Evolutionary conservation across 2,329 filamentous ascomycete genomes (phyloP).

Genomic region (Talaromyces amestolkiae): DNA sequence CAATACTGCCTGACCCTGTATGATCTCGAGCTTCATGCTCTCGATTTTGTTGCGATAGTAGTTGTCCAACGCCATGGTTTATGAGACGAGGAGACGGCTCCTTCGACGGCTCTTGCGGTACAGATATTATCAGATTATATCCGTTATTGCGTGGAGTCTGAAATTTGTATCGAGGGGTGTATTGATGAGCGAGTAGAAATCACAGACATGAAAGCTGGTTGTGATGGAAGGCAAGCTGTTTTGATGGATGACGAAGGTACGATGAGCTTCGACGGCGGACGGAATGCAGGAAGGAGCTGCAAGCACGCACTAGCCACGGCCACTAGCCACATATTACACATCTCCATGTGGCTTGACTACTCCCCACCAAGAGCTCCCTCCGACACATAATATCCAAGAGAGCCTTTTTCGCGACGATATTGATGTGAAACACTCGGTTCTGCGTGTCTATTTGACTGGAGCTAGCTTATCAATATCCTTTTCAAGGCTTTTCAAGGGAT

Average conservation of each 20-base stretch:
- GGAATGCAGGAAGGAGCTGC: neutral
- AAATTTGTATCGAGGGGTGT: neutral
- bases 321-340: neutral
- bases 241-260: slow-evolving; percentile 4
- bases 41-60: slow-evolving; percentile 99
- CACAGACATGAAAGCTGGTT: neutral
- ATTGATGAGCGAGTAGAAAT: neutral
- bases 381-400: neutral
- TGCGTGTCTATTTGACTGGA: neutral
- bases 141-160: neutral
- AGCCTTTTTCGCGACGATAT: neutral
- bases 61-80: slow-evolving; percentile 92
- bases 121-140: neutral
- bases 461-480: neutral
- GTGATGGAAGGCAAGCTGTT: neutral
- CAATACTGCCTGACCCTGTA: slow-evolving; percentile 94
- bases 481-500: no score
- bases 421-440: neutral
- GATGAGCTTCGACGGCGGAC: slow-evolving; percentile 17
- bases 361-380: slow-evolving; percentile 4
- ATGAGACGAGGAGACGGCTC: slow-evolving; percentile 7
- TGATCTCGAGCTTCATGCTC: slow-evolving; percentile 99
- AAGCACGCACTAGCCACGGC: slow-evolving; percentile 11
- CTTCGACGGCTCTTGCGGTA: neutral
- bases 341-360: slow-evolving; percentile 1